phyloP scores from a whole-genome alignment of 495 filamentous ascomycete species.

The Neurospora sp. region DNA sequence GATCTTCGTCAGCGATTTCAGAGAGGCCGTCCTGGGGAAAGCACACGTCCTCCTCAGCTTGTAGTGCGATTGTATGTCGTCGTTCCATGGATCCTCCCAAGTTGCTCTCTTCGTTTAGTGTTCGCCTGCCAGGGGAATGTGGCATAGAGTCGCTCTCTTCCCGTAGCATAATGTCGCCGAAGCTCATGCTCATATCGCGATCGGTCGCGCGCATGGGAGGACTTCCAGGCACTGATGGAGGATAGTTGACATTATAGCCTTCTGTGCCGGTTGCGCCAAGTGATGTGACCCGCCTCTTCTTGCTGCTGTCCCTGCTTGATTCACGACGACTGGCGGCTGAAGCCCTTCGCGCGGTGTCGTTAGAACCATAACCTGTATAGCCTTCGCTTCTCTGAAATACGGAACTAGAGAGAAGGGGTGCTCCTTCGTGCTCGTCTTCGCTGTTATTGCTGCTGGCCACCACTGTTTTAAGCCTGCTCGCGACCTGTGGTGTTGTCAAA shows the following conservation, averaged over 20 bases:
- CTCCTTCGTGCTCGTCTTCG: slow-evolving; percentile 45
- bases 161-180: slow-evolving; percentile 69
- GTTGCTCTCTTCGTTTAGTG: slow-evolving; percentile 25
- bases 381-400: slow-evolving; percentile 20
- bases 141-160: slow-evolving; percentile 36
- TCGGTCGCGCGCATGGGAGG: slow-evolving; percentile 48
- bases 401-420: slow-evolving; percentile 42
- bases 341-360: slow-evolving; percentile 16
- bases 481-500: slow-evolving; percentile 20
- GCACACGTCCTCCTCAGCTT: slow-evolving; percentile 83
- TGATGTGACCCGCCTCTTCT: slow-evolving; percentile 19
- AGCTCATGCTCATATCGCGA: slow-evolving; percentile 45
- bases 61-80: slow-evolving; percentile 36
- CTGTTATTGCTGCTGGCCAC: slow-evolving; percentile 25
- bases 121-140: slow-evolving; percentile 20
- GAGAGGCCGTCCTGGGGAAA: slow-evolving; percentile 74
- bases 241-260: slow-evolving; percentile 84
- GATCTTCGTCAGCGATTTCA: slow-evolving; percentile 70
- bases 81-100: slow-evolving; percentile 28
- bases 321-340: slow-evolving; percentile 24
- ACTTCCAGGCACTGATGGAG: slow-evolving; percentile 81
- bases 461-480: slow-evolving; percentile 23
- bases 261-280: slow-evolving; percentile 24
- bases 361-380: slow-evolving; percentile 28
- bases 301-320: slow-evolving; percentile 33